Evolutionary conservation across 2,329 filamentous ascomycete genomes (phyloP).

Genomic region (Drechslerella coelobrocha): DNA sequence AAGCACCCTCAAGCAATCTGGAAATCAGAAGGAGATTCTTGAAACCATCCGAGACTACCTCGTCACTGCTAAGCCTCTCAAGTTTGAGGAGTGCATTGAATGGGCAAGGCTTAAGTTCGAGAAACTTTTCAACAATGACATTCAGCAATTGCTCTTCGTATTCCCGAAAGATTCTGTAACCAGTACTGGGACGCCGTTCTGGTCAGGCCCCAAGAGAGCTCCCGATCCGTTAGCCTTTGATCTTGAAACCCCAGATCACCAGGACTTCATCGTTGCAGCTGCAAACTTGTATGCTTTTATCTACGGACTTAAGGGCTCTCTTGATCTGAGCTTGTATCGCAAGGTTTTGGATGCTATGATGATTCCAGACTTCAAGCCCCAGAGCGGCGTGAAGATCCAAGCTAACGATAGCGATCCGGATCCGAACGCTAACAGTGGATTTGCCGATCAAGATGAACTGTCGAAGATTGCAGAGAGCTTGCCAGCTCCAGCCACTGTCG

Average conservation of each 20-base stretch:
- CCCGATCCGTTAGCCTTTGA: conserved; percentile 92
- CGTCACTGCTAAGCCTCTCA: conserved; percentile 87
- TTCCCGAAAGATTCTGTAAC: conserved; percentile 94
- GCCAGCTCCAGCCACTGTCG: conserved; percentile 78
- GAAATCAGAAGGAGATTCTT: conserved; percentile 91
- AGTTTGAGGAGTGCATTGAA: conserved; percentile 93
- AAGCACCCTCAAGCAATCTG: conserved; percentile 85
- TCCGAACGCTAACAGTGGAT: conserved; percentile 72
- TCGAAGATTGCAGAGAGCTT: conserved; percentile 74
- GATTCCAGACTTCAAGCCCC: conserved; percentile 90
- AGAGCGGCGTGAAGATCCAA: conserved; percentile 92
- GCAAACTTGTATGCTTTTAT: conserved; percentile 97
- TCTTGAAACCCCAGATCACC: conserved; percentile 80
- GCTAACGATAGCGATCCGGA: conserved; percentile 94
- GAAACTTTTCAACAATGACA: conserved; percentile 94
- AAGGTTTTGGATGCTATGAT: conserved; percentile 90
- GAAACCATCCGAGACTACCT: conserved; percentile 90
- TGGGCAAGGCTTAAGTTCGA: conserved; percentile 96
- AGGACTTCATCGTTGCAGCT: conserved; percentile 83
- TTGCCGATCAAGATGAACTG: conserved; percentile 78
- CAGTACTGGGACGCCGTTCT: conserved; percentile 88
- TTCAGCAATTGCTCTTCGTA: conserved; percentile 93
- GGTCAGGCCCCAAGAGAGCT: conserved; percentile 97
- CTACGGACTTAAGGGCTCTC: conserved; percentile 90
- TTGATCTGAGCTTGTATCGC: conserved; percentile 73